Base-by-base conservation (phyloP, 805 yeast species). In the Ogataea nakhonphanomensis region DNA sequence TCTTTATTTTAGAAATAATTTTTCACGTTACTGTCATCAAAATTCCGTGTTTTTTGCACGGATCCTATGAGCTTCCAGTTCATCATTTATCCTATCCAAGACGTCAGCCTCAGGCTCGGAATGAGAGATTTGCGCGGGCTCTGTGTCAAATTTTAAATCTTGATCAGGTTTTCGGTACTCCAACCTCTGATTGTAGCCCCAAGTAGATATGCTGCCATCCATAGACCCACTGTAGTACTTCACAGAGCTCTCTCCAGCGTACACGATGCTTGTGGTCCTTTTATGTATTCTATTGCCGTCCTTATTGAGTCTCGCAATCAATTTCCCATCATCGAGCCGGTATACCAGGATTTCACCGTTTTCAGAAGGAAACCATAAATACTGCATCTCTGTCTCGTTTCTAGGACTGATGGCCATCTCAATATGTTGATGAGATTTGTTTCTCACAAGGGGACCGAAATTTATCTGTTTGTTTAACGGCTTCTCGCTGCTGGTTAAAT, bases 371-470 rank as follows among this genome's bases (percentile, higher is more conserved):
- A 79, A 78, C 59, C 85, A 67, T 17, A 85, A 58, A 48, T 74
- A 74, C 43, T 77, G 84, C 6, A 71, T 54, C 25, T 72, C 79
- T 4, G 79, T 66, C 48, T 83, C 88, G 8, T 54, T 52, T 0
- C 58, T 46, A 1, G 79, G 77, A 37, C 76, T 72, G 14, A 83
- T 55, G 32, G 75, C 62, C 41, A 83, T 70, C 17, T 79, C 78
- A 1, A 79, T 62, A 10, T 75, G 71, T 52, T 81, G 88, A 7
- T 65, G 64, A 36, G 71, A 71, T 49, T 76, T 74, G 59, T 86
- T 84, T 42, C 89, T 71, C 2, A 86, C 76, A 37, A 81, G 65
- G 0, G 95, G 93, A 0, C 95, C 95, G 57, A 81, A 86, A 50
- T 84, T 85, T 24, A 82, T 69, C 25, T 81, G 68, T 47, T 78